Base-by-base conservation (phyloP, 805 yeast species). In the Pichia kluyveri region DNA sequence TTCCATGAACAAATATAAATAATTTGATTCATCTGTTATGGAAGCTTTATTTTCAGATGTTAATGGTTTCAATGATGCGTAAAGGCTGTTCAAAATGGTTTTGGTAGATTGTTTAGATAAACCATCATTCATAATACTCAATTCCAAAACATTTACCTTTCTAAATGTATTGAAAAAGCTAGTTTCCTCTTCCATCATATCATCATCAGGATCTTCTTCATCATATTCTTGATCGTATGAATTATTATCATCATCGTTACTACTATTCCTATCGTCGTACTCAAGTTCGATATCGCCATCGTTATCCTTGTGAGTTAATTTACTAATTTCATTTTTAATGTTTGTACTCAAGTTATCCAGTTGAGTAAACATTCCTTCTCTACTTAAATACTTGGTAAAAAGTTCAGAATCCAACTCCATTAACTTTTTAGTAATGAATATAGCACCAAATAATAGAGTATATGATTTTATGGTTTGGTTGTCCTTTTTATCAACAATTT, bases 351-450 rank as follows among this genome's bases (percentile, higher is more conserved):
- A 62, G 0, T 57, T 50, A 1, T 64, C 54, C 10, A 75, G 68
- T 57, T 82, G 86, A 17, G 72, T 63, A 5, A 82, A 60, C n/a
- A 84, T 62, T 0, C 96, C 96, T 56, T 87, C 95, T 47, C 85
- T 73, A 55, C 77, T 83, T 52, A 87, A 77, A 9, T 69, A 71
- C 0, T 60, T 56, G 7, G 79, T 57, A 48, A 76, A 80, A 1
- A 61, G 50, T 1, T 63, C 65, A 0, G 82, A 73, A 17, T 73
- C 65, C 41, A 72, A 69, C 7, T 62, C 60, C 0, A 79, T 63
- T 44, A 86, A 59, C 2, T 61, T 51, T 9, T 70, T 66, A 1
- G 79, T 67, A 14, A 82, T 62, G 1, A 74, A 63, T 12, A 84
- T 62, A 0, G 83, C 70, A 7, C 80, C 80, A 39, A 75, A 64